phyloP scores from a whole-genome alignment of 345 rosid species.

The Salix caprea region DNA sequence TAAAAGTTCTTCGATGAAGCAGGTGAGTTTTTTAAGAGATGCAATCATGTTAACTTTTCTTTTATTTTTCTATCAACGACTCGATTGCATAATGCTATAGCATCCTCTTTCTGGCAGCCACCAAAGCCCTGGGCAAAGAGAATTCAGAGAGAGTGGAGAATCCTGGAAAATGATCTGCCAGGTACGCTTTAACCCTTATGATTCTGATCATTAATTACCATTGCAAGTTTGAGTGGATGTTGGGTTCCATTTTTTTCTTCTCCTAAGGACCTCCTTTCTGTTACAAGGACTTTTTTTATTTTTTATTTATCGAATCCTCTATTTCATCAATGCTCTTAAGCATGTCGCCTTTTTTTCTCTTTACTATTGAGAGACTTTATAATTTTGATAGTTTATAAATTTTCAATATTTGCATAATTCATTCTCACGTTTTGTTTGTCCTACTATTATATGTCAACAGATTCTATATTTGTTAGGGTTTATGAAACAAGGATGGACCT shows the following conservation, averaged over 20 bases:
- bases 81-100: not conserved
- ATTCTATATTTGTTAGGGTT: slow-evolving; percentile 78
- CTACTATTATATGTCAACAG: slow-evolving; percentile 32
- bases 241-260: not conserved
- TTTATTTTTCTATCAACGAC: not conserved
- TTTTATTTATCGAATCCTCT: not conserved
- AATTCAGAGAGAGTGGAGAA: slow-evolving; percentile 88
- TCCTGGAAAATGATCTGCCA: slow-evolving; percentile 81
- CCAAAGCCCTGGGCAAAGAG: slow-evolving; percentile 62
- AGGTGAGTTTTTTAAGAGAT: slow-evolving; percentile 39
- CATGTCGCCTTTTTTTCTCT: not conserved
- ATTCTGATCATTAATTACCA: not conserved
- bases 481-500: slow-evolving; percentile 94
- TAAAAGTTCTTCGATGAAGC: slow-evolving; percentile 36
- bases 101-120: slow-evolving; percentile 35
- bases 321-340: not conserved
- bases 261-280: not conserved
- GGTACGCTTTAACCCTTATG: slow-evolving; percentile 34
- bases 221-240: not conserved
- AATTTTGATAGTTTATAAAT: not conserved
- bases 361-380: not conserved
- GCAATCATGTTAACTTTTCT: not conserved
- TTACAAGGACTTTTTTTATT: not conserved
- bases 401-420: not conserved
- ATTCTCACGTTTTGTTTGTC: not conserved